phyloP scores from a whole-genome alignment of 768 basidiomycete genomes.

The Hebeloma cylindrosporum region DNA sequence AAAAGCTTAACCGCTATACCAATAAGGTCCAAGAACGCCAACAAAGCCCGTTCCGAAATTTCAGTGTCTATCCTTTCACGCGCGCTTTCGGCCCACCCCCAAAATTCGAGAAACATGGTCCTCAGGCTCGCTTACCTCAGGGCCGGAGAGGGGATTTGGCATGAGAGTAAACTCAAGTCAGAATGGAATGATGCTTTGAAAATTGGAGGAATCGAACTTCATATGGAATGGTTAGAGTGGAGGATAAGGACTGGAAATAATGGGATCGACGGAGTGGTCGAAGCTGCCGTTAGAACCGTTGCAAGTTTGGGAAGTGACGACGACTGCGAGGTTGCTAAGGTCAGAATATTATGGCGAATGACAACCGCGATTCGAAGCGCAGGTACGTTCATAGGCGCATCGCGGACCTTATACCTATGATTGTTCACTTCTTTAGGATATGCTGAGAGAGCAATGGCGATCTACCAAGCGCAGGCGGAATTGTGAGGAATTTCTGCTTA shows the following conservation, averaged over 20 bases:
- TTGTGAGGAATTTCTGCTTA: slow-evolving; percentile 64
- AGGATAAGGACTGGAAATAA: slow-evolving; percentile 47
- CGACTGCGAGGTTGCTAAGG: slow-evolving; percentile 48
- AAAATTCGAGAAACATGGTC: slow-evolving; percentile 46
- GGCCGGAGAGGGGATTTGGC: slow-evolving; percentile 75
- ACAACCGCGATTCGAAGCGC: slow-evolving; percentile 63
- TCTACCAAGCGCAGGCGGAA: slow-evolving; percentile 85
- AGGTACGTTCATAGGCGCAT: slow-evolving; percentile 40
- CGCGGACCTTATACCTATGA: not conserved
- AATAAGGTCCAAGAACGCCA: slow-evolving; percentile 63
- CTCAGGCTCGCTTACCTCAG: slow-evolving; percentile 66
- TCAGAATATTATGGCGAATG: slow-evolving; percentile 73
- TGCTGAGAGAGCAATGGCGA: slow-evolving; percentile 67
- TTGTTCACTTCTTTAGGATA: slow-evolving; percentile 49
- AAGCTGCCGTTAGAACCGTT: slow-evolving; percentile 50
- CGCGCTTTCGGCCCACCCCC: slow-evolving; percentile 56
- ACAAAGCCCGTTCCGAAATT: slow-evolving; percentile 68
- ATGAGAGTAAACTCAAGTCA: slow-evolving; percentile 45
- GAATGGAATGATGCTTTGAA: slow-evolving; percentile 68
- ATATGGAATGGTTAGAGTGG: slow-evolving; percentile 85
- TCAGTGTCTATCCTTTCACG: slow-evolving; percentile 64
- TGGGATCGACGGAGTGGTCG: slow-evolving; percentile 53
- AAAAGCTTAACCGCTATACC: slow-evolving; percentile 66
- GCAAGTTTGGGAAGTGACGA: slow-evolving; percentile 39
- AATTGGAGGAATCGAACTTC: slow-evolving; percentile 55